These are phyloP conservation scores for Wallacemonas sp. DNA, from an alignment of 208 protist species.

Conservation along the genomic window DNA sequence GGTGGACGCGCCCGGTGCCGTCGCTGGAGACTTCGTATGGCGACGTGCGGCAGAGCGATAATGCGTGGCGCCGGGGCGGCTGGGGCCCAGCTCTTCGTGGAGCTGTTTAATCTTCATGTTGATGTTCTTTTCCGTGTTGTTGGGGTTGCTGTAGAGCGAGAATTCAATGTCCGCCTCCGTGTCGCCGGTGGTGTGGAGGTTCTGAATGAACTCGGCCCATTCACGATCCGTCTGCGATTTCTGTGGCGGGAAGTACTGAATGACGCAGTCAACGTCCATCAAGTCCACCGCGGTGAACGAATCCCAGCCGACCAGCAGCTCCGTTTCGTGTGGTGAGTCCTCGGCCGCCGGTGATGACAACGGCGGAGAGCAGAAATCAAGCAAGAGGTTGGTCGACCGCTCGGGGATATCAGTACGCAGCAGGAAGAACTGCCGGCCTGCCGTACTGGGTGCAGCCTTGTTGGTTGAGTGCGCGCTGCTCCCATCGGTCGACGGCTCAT, in stretches of 20 bases:
- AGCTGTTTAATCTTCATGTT: constrained; percentile 34
- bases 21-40: background rate
- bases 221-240: constrained; percentile 68
- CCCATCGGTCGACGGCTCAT: background rate
- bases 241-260: constrained; percentile 79
- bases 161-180: constrained; percentile 48
- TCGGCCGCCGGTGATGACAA: background rate
- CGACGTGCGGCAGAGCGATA: constrained; percentile 1
- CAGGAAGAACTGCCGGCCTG: constrained; percentile 23
- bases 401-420: constrained; percentile 47
- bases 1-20: background rate
- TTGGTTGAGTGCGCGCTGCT: background rate
- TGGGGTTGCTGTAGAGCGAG: constrained; percentile 37
- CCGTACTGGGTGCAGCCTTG: background rate
- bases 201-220: constrained; percentile 67
- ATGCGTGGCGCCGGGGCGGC: background rate
- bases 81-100: constrained; percentile 9
- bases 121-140: constrained; percentile 45
- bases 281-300: constrained; percentile 63
- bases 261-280: constrained; percentile 77
- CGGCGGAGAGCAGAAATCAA: constrained; percentile 13
- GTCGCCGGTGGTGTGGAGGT: constrained; percentile 73
- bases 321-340: too few species aligned
- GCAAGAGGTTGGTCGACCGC: constrained; percentile 17
- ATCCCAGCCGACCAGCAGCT: constrained; percentile 58